phyloP scores from a whole-genome alignment of 371 early-diverging fungal species.

The Catenaria anguillulae region DNA sequence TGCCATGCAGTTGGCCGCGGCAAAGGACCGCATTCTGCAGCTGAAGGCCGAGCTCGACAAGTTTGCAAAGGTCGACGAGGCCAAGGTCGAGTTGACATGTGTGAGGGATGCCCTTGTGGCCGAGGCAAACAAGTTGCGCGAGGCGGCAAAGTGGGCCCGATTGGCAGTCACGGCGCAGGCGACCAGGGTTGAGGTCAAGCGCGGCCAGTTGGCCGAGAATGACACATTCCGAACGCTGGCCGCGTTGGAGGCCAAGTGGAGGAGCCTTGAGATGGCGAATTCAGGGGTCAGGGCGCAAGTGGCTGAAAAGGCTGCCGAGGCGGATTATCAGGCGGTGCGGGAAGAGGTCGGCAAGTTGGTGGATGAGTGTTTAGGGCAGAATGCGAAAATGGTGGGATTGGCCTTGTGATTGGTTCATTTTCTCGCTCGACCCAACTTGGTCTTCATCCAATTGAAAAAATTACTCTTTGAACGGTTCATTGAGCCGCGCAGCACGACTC shows the following conservation, averaged over 20 bases:
- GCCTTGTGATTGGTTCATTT: too few species aligned
- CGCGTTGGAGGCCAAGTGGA: slow-evolving; percentile 27
- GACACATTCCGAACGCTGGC: slow-evolving; percentile 32
- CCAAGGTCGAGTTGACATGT: background rate
- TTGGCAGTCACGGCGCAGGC: slow-evolving; percentile 14
- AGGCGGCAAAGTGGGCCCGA: background rate
- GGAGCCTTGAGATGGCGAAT: slow-evolving; percentile 23
- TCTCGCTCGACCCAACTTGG: too few species aligned
- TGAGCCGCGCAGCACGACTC: too few species aligned
- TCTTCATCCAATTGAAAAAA: too few species aligned
- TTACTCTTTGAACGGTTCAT: too few species aligned
- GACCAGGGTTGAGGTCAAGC: slow-evolving; percentile 20
- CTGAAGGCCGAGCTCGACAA: slow-evolving; percentile 15
- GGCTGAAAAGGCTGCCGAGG: background rate
- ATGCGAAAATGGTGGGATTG: background rate
- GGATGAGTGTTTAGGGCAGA: background rate
- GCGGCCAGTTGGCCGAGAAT: slow-evolving; percentile 27
- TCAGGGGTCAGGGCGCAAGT: background rate
- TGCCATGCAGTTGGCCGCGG: slow-evolving; percentile 21
- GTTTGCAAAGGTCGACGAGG: slow-evolving; percentile 21
- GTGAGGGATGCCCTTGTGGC: background rate
- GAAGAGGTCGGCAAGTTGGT: background rate
- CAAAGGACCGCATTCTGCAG: slow-evolving; percentile 16
- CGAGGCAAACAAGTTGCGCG: background rate
- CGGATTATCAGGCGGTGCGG: background rate